Conservation (phyloP, 2,329 filamentous ascomycete genomes). For the Leptosphaerulina australis region DNA sequence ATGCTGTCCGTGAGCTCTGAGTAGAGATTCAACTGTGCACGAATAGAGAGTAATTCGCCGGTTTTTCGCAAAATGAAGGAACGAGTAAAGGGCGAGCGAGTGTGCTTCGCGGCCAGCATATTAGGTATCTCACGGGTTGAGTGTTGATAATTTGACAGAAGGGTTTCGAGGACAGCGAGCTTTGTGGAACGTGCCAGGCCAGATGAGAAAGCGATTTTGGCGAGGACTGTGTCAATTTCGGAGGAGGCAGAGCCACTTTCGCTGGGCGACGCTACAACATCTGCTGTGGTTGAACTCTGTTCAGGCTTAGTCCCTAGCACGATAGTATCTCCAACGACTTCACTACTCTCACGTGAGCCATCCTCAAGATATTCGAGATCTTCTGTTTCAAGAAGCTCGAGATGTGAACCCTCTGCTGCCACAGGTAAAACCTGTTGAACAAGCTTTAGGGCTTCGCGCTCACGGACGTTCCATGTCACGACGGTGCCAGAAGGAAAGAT, state of each 20-base stretch:
- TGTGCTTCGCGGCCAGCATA: constrained; percentile 70
- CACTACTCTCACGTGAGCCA: constrained; percentile 71
- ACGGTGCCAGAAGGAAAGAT: constrained; percentile 94
- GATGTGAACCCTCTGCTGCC: constrained; percentile 76
- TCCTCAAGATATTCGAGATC: constrained; percentile 88
- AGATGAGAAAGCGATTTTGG: constrained; percentile 96
- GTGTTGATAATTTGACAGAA: constrained; percentile 82
- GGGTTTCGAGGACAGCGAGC: constrained; percentile 85
- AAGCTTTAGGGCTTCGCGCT: constrained; percentile 65
- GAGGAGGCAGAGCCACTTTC: constrained; percentile 25
- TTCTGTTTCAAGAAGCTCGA: constrained; percentile 78
- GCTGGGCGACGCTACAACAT: constrained; percentile 53
- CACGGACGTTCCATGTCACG: constrained; percentile 86
- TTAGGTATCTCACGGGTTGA: constrained; percentile 82
- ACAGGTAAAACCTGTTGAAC: constrained; percentile 71
- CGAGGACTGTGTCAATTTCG: constrained; percentile 70
- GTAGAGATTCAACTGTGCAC: constrained; percentile 94
- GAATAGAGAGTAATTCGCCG: constrained; percentile 84
- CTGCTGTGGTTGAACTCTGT: constrained; percentile 15
- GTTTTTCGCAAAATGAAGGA: constrained; percentile 90
- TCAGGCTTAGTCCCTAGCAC: constrained; percentile 76
- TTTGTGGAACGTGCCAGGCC: constrained; percentile 92
- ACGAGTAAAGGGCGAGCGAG: constrained; percentile 62
- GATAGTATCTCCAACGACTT: constrained; percentile 85
- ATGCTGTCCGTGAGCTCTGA: constrained; percentile 94